Evolutionary conservation across 2,329 filamentous ascomycete species (phyloP).

Genomic region (Talaromyces sp.): DNA sequence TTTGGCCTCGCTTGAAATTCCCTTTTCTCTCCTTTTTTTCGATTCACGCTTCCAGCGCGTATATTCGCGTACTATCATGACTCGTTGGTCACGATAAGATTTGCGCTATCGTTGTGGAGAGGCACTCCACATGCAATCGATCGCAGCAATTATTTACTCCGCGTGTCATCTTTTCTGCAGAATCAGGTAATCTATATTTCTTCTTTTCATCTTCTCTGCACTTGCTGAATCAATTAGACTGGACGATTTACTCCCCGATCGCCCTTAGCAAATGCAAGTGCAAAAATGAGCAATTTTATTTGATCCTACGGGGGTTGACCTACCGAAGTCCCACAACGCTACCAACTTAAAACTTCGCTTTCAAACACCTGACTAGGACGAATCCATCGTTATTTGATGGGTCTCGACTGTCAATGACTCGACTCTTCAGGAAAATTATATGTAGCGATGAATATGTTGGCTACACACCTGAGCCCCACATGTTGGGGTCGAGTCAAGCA

Average conservation of each 20-base stretch:
- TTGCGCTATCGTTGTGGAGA: not conserved
- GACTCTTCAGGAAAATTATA: not conserved
- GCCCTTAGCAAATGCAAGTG: not conserved
- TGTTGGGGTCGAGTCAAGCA: not conserved
- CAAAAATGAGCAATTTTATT: not conserved
- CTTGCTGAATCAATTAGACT: not conserved
- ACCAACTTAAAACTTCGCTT: not conserved
- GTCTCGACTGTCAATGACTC: not conserved
- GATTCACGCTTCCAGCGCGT: not conserved
- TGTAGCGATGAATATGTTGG: not conserved
- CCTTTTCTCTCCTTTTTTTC: not conserved
- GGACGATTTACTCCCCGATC: not conserved
- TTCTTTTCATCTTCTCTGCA: not conserved
- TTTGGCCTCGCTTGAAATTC: not conserved
- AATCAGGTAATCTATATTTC: not conserved
- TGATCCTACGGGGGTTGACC: not conserved
- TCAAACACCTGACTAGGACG: not conserved
- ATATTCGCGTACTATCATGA: not conserved
- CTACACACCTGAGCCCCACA: not conserved
- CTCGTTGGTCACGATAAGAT: not conserved
- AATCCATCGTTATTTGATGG: not conserved
- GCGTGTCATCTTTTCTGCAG: no score
- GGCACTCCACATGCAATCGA: not conserved
- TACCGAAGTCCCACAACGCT: not conserved
- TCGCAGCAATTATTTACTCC: not conserved